phyloP scores from a whole-genome alignment of 2,329 filamentous ascomycete species.

The Diplodia seriata region DNA sequence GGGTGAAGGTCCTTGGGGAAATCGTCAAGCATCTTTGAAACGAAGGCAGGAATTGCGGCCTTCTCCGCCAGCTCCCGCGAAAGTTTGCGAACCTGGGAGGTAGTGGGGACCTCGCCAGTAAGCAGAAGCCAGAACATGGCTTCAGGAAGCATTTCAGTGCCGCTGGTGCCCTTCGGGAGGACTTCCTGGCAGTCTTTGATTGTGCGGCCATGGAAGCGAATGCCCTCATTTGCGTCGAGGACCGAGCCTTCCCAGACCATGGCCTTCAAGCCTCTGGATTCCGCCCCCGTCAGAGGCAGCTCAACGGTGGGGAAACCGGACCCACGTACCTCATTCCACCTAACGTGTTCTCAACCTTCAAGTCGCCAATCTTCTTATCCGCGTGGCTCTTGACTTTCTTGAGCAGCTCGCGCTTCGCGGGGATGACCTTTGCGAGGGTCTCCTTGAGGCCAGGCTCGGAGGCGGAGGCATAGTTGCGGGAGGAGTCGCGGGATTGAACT shows the following conservation, averaged over 20 bases:
- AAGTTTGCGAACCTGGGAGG: conserved; percentile 78
- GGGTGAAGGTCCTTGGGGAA: conserved; percentile 92
- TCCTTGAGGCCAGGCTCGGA: conserved; percentile 90
- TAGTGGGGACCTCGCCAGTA: conserved; percentile 88
- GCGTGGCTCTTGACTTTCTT: conserved; percentile 90
- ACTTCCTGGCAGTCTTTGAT: conserved; percentile 97
- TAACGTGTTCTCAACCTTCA: conserved; percentile 92
- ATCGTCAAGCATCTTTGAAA: conserved; percentile 85
- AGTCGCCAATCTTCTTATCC: conserved; percentile 83
- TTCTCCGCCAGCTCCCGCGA: conserved; percentile 88
- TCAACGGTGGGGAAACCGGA: not conserved
- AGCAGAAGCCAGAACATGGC: conserved; percentile 99
- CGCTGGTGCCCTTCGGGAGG: conserved; percentile 88
- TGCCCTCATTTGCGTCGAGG: conserved; percentile 94
- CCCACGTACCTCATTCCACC: conserved; percentile 81
- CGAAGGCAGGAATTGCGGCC: conserved; percentile 79
- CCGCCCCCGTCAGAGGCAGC: conserved; percentile 2
- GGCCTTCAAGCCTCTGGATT: conserved; percentile 79
- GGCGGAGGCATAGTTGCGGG: conserved; percentile 71
- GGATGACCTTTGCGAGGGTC: conserved; percentile 82
- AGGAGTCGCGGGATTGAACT: conserved; percentile 46
- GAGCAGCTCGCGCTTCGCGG: conserved; percentile 89
- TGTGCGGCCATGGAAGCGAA: conserved; percentile 95
- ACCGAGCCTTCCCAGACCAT: conserved; percentile 99
- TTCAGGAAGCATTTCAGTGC: conserved; percentile 97